phyloP scores from a whole-genome alignment of 257 asterid species.

The Nicotiana tabacum region DNA sequence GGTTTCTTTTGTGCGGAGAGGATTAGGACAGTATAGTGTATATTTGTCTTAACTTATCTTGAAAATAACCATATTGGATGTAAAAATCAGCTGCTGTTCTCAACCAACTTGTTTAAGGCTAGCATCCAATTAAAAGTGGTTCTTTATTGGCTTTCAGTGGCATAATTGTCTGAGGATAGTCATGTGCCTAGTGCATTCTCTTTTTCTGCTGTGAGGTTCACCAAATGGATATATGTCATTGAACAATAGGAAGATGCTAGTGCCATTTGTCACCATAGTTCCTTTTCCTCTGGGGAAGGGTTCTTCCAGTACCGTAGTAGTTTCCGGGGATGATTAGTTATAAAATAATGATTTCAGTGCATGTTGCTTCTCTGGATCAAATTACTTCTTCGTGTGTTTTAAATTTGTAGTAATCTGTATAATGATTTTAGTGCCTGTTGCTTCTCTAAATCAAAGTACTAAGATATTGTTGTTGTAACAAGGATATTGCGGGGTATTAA shows the following conservation, averaged over 20 bases:
- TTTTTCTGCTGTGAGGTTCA: not conserved
- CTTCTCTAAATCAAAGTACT: not conserved
- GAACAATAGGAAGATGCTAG: not conserved
- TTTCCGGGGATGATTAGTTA: not conserved
- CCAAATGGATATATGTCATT: not conserved
- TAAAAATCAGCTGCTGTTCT: not conserved
- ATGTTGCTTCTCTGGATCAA: not conserved
- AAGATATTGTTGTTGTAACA: not conserved
- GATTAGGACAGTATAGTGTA: not conserved
- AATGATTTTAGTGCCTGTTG: not conserved
- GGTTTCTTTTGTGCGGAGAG: not conserved
- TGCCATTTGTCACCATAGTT: not conserved
- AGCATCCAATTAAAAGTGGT: not conserved
- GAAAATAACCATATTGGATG: not conserved
- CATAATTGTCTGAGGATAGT: not conserved
- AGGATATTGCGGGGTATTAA: not conserved
- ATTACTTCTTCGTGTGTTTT: not conserved
- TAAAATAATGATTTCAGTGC: not conserved
- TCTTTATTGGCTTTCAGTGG: not conserved
- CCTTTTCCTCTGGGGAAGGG: not conserved
- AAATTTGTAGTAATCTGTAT: not conserved
- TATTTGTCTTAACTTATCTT: not conserved
- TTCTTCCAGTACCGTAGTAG: not conserved
- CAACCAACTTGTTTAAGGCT: not conserved
- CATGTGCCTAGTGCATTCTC: not conserved